Evolutionary conservation across 1,139 yeast genomes (phyloP), one percentile per base, ranked within the genome.

Genomic region (Suhomyces choctaworum): DNA sequence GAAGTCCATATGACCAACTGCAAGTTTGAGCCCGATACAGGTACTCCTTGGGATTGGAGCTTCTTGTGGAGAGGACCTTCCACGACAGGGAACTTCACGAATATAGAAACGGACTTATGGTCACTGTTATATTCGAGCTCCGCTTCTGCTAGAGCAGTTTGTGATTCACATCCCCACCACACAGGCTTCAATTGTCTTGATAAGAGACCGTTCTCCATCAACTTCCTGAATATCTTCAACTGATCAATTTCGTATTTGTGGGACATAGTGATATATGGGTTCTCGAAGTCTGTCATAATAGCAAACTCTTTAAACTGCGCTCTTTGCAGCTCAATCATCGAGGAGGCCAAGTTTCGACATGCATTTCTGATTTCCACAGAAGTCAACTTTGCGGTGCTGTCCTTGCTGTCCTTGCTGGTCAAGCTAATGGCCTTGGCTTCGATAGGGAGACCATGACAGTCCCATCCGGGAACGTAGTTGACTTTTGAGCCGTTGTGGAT

Each of bases 391-490:
- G 32, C 24, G 7, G 35, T 28, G 37, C 58, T 58, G 33, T 54
- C 56, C 24, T 37, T 30, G 16, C 49, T 37, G 54, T 63, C 37
- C 46, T 53, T 40, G 44, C 70, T 66, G 39, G 77, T 78, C 26
- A 86, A 25, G 14, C 33, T 39, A 12, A 44, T 60, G 0, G 95
- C 95, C 49, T 88, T 88, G 58, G 87, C 69, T 58, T 92, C 99
- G 44, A 92, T 92, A 1, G 99, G 99, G 22, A 92, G 66, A 0
- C 99, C 99, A 63, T 92, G 99, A 54, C 98, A 92, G 58, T 92
- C 99, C 97, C 98, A 92, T 1, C 99, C 99, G 0, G 97, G 97
- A 29, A 73, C 72, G 53, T 87, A 92, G 37, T 73, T 67, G 5
- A 92, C 77, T 29, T 70, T 69, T 42, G 77, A 73, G 16, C 89